Conservation (phyloP, 1,284 basidiomycete species). For the Tilletia walkeri region DNA sequence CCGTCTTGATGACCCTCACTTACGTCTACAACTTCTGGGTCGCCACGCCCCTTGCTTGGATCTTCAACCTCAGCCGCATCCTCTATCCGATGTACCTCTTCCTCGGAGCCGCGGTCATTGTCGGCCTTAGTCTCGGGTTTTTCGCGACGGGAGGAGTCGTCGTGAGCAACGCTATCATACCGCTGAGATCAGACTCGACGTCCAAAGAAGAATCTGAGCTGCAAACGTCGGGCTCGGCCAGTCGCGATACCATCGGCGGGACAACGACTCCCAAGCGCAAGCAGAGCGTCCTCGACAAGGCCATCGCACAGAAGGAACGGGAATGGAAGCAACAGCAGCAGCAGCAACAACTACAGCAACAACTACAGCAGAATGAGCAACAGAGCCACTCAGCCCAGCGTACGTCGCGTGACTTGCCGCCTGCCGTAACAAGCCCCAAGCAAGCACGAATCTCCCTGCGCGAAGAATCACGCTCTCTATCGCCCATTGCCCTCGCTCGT, state of each 20-base stretch:
- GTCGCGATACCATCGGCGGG: too few species aligned
- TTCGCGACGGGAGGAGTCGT: constrained; percentile 5
- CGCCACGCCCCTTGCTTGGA: not conserved
- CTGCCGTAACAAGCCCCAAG: not conserved
- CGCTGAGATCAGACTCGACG: not conserved
- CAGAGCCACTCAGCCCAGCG: not conserved
- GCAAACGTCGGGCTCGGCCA: too few species aligned
- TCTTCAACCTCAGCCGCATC: not conserved
- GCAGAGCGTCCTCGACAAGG: constrained; percentile 16
- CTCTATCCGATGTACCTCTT: constrained; percentile 13
- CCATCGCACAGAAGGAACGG: constrained; percentile 8
- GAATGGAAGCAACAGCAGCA: not conserved
- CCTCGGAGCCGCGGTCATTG: constrained; percentile 2
- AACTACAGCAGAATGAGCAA: not conserved
- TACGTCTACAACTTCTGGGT: constrained; percentile 14
- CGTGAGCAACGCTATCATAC: constrained; percentile 1
- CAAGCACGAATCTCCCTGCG: not conserved
- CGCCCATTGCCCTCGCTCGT: constrained; percentile 1
- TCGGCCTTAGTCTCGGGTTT: constrained; percentile 6
- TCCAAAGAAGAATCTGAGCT: not conserved
- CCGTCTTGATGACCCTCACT: constrained; percentile 9
- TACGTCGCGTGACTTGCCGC: not conserved
- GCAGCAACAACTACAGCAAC: not conserved
- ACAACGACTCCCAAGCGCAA: not conserved
- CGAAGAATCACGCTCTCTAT: not conserved